Percentiles rank a stretch among this genome's conserved stretches.
These are phyloP conservation scores for Raffaelea arxii DNA, from an alignment of 2,329 filamentous ascomycete species.

Conservation along the genomic window DNA sequence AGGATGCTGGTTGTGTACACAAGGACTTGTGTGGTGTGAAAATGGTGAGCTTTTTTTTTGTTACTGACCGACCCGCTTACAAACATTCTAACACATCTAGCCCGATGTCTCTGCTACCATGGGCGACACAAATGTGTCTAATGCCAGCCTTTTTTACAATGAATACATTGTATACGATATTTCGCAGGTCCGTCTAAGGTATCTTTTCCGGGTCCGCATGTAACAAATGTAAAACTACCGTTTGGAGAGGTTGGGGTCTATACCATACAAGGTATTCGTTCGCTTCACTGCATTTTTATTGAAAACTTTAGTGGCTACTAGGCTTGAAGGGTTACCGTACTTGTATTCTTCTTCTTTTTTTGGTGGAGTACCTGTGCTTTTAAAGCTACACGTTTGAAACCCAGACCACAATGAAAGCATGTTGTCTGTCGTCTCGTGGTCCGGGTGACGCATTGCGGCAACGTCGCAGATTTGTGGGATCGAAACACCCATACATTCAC, in stretches of 20 bases:
- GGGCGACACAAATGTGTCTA: conserved; percentile 33
- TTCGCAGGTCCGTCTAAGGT: conserved; percentile 59
- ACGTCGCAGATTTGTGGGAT: too few species aligned
- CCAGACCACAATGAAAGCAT: too few species aligned
- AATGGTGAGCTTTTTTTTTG: conserved; percentile 44
- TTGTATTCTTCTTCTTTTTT: too few species aligned
- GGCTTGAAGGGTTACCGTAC: too few species aligned
- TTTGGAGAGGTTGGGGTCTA: too few species aligned
- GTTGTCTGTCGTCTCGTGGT: too few species aligned
- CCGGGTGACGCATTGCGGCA: too few species aligned
- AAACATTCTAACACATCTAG: conserved; percentile 3
- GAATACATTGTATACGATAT: conserved; percentile 67
- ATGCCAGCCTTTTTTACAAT: conserved; percentile 52
- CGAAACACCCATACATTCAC: too few species aligned
- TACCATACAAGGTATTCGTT: neutral
- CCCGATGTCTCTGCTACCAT: conserved; percentile 31
- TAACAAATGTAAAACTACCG: conserved; percentile 8
- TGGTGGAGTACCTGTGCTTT: too few species aligned
- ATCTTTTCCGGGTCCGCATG: conserved; percentile 56
- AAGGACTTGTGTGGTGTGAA: conserved; percentile 54
- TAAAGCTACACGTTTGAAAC: too few species aligned
- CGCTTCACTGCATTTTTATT: too few species aligned
- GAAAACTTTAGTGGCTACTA: too few species aligned
- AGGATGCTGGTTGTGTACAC: conserved; percentile 61
- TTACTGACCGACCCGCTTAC: neutral